A percentile compares a stretch with the other conserved stretches of the same genome.
Conservation (phyloP, 2,329 filamentous ascomycete species). For the Fusarium nelsonii region DNA sequence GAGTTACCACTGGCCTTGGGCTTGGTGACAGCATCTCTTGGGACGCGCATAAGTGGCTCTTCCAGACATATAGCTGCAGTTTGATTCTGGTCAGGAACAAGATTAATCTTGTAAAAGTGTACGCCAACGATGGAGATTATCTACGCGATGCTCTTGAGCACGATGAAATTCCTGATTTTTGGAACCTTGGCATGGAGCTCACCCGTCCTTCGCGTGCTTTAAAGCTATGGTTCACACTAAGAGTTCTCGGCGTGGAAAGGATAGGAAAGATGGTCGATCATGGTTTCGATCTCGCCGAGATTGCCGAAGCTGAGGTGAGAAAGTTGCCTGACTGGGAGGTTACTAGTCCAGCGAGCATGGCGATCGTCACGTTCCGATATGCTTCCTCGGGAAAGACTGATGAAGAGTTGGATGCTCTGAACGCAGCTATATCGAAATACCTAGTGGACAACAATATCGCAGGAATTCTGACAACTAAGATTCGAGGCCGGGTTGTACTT, state of each 20-base stretch:
- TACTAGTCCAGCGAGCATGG: slow-evolving; percentile 21
- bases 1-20: not conserved
- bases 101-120: slow-evolving; percentile 5
- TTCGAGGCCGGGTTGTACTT: not conserved
- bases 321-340: slow-evolving; percentile 4
- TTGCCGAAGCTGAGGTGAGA: not conserved
- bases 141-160: slow-evolving; percentile 22
- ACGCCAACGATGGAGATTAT: slow-evolving; percentile 20
- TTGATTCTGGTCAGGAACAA: slow-evolving; percentile 8
- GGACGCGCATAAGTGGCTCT: slow-evolving; percentile 25
- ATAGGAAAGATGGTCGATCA: slow-evolving; percentile 12
- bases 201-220: slow-evolving; percentile 15
- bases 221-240: slow-evolving; percentile 19
- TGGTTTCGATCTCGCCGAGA: slow-evolving; percentile 8
- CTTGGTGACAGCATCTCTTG: slow-evolving; percentile 27
- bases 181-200: slow-evolving; percentile 21
- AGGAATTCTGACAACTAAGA: slow-evolving; percentile 15
- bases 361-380: slow-evolving; percentile 24
- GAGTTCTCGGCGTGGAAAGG: slow-evolving; percentile 11
- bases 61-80: slow-evolving; percentile 25
- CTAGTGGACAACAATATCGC: not conserved
- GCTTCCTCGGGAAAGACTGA: not conserved
- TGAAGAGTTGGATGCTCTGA: slow-evolving; percentile 2
- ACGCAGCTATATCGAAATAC: slow-evolving; percentile 3
- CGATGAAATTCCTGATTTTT: slow-evolving; percentile 24